These are phyloP conservation scores for Nitzschia sp. DNA, from an alignment of 108 stramenopile species.

Conservation along the genomic window DNA sequence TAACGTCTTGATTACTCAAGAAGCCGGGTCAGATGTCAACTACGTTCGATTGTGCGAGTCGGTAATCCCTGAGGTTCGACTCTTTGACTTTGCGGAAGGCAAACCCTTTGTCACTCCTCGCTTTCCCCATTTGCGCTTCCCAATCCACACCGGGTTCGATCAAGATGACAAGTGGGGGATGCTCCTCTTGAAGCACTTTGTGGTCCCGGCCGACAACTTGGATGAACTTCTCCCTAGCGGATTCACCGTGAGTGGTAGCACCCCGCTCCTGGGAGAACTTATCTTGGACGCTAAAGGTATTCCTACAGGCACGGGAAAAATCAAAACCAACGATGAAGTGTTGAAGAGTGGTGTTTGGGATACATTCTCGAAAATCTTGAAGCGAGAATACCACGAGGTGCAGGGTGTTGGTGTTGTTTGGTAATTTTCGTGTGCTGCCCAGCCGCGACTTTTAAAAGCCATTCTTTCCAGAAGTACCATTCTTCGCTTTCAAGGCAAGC, in stretches of 20 bases:
- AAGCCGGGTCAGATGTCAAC: constrained; percentile 82
- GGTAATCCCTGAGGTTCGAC: constrained; percentile 78
- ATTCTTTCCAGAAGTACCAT: too few relatives aligned
- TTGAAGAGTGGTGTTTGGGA: constrained; percentile 61
- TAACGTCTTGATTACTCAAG: constrained; percentile 79
- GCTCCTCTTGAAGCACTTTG: constrained; percentile 67
- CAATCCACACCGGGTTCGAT: constrained; percentile 88
- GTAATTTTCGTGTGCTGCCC: constrained; percentile 55
- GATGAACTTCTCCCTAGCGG: constrained; percentile 28
- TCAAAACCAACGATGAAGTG: constrained; percentile 78
- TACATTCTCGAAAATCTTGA: constrained; percentile 65
- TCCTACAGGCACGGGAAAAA: constrained; percentile 62
- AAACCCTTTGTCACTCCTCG: constrained; percentile 83
- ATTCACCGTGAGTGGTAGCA: constrained; percentile 55
- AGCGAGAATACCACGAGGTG: constrained; percentile 80
- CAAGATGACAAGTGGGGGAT: constrained; percentile 81
- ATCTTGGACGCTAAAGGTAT: constrained; percentile 63
- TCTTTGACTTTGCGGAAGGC: constrained; percentile 79
- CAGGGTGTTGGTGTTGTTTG: constrained; percentile 83
- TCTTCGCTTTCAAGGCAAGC: too few relatives aligned
- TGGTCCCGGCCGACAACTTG: constrained; percentile 63
- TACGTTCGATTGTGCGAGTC: constrained; percentile 68
- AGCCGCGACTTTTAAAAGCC: too few relatives aligned
- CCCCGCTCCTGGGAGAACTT: constrained; percentile 76
- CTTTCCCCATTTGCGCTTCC: constrained; percentile 84